Percentiles rank a stretch among this genome's conserved stretches.
phyloP scores from a whole-genome alignment of 2,329 filamentous ascomycete species.

The Trichoderma endophyticum region DNA sequence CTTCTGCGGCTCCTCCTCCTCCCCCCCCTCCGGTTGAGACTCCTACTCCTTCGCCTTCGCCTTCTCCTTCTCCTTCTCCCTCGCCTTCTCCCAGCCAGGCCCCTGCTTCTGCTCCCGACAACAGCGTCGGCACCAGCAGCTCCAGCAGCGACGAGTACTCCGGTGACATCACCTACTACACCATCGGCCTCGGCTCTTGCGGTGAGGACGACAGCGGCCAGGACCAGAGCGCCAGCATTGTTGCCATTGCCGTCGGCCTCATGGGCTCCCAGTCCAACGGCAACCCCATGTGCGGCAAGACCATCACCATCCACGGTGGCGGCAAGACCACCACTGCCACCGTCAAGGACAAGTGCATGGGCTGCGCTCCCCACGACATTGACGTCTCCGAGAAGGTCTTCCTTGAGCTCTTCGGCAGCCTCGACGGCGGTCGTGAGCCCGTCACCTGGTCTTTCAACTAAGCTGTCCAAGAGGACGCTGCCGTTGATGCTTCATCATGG shows the following conservation, averaged over 20 bases:
- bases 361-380: slow-evolving; percentile 55
- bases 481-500: neutral
- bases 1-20: slow-evolving; percentile 22
- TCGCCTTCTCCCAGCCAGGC: slow-evolving; percentile 10
- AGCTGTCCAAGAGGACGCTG: slow-evolving; percentile 7
- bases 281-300: slow-evolving; percentile 69
- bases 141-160: slow-evolving; percentile 30
- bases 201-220: slow-evolving; percentile 58
- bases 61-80: slow-evolving; percentile 18
- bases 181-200: slow-evolving; percentile 65
- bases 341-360: slow-evolving; percentile 74
- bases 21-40: slow-evolving; percentile 19
- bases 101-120: neutral
- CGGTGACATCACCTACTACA: slow-evolving; percentile 75
- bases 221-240: slow-evolving; percentile 55
- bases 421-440: slow-evolving; percentile 42
- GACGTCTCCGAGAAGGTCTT: slow-evolving; percentile 61
- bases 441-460: slow-evolving; percentile 49
- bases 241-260: slow-evolving; percentile 63
- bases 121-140: slow-evolving; percentile 18
- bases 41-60: slow-evolving; percentile 23
- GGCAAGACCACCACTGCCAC: slow-evolving; percentile 57
- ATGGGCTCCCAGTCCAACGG: slow-evolving; percentile 64
- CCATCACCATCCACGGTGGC: slow-evolving; percentile 58
- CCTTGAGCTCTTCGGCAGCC: slow-evolving; percentile 46